phyloP scores from a whole-genome alignment of 192 early-diverging fungal genomes.

The Linnemannia elongata region DNA sequence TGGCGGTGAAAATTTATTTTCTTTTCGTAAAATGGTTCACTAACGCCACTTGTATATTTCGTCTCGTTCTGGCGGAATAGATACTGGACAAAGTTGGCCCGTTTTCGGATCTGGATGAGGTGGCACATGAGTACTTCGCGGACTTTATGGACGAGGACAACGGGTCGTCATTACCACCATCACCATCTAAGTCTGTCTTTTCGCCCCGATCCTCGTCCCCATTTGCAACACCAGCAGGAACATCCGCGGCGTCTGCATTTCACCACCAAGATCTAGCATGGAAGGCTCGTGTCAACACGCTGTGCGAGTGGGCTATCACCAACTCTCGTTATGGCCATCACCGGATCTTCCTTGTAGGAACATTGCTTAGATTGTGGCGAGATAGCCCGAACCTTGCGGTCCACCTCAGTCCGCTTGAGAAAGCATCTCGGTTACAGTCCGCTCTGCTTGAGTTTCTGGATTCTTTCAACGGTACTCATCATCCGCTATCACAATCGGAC shows the following conservation, averaged over 20 bases:
- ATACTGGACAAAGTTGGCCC: slow-evolving; percentile 50
- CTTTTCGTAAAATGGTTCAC: background rate
- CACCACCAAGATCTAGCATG: slow-evolving; percentile 20
- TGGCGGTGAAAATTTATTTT: no score
- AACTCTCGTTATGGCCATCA: slow-evolving; percentile 61
- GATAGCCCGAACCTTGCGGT: slow-evolving; percentile 30
- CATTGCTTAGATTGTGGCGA: slow-evolving; percentile 59
- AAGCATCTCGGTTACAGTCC: slow-evolving; percentile 56
- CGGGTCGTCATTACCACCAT: slow-evolving; percentile 14
- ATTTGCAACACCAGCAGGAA: background rate
- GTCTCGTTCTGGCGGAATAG: slow-evolving; percentile 2
- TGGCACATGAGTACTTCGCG: slow-evolving; percentile 46
- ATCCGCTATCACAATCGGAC: background rate
- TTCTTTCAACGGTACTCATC: slow-evolving; percentile 45
- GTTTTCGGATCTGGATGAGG: slow-evolving; percentile 27
- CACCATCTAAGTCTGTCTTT: slow-evolving; percentile 31
- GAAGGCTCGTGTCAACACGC: slow-evolving; percentile 49
- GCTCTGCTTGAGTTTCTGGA: slow-evolving; percentile 67
- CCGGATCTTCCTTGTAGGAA: slow-evolving; percentile 61
- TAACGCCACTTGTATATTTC: background rate
- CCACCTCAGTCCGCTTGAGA: slow-evolving; percentile 24
- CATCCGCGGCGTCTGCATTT: background rate
- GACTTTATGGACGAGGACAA: slow-evolving; percentile 14
- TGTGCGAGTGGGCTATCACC: slow-evolving; percentile 69
- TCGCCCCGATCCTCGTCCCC: background rate